A percentile compares a stretch with the other conserved stretches of the same genome.
Conservation (phyloP, 1,284 basidiomycete genomes). For the Sanghuangporus weigelae region DNA sequence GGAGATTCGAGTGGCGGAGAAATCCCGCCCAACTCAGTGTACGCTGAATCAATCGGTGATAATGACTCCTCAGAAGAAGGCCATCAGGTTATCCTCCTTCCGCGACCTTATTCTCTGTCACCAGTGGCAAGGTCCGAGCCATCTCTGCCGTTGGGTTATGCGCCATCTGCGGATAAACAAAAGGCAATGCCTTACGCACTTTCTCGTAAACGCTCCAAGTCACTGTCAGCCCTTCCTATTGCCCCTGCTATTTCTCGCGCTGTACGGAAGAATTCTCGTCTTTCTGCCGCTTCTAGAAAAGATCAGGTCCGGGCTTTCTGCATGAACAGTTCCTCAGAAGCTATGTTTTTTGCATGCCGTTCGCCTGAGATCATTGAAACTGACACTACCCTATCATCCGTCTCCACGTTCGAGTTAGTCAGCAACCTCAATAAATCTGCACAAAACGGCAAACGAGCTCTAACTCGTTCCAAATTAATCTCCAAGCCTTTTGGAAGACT, state of each 20-base stretch:
- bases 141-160: neutral
- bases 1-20: neutral
- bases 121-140: neutral
- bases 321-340: neutral
- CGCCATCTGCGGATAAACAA: neutral
- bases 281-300: neutral
- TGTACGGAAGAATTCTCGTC: neutral
- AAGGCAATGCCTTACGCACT: neutral
- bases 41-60: neutral
- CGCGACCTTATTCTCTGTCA: neutral
- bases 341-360: neutral
- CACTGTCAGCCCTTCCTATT: neutral
- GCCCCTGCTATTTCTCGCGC: neutral
- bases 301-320: neutral
- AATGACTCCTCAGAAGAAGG: conserved; percentile 3
- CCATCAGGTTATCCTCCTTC: conserved; percentile 1
- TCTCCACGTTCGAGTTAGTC: neutral
- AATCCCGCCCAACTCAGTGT: neutral
- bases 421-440: neutral
- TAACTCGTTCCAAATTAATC: neutral
- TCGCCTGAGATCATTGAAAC: neutral
- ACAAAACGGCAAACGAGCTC: neutral
- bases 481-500: conserved; percentile 1
- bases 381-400: neutral
- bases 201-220: neutral